A percentile compares a stretch with the other conserved stretches of the same genome.
Evolutionary conservation across 192 early-diverging fungal species (phyloP).

Genomic region (Spizellomyces punctatus): DNA sequence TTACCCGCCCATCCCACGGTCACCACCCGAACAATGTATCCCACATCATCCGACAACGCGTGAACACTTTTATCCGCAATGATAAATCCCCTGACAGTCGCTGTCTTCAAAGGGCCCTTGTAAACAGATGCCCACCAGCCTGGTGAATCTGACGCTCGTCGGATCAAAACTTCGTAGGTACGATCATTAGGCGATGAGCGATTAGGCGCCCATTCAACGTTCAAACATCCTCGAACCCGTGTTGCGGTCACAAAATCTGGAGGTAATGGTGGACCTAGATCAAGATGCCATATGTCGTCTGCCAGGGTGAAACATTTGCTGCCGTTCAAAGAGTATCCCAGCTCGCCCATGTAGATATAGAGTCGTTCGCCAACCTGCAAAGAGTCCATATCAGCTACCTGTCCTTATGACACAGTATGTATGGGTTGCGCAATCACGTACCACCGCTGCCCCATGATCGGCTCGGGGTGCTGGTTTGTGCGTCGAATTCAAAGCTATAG

Average conservation of each 20-base stretch:
- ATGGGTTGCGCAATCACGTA: too few species aligned
- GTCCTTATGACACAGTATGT: too few species aligned
- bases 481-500: neutral
- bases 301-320: neutral
- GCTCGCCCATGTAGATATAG: neutral
- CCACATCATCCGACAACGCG: neutral
- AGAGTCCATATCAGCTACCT: too few species aligned
- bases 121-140: neutral
- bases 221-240: neutral
- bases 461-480: slow-evolving; percentile 6
- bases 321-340: neutral
- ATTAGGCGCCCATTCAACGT: neutral
- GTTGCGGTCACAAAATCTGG: slow-evolving; percentile 2
- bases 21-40: neutral
- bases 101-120: neutral
- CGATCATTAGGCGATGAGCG: neutral
- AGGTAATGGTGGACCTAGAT: slow-evolving; percentile 18
- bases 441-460: neutral
- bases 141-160: neutral
- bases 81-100: neutral
- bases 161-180: neutral
- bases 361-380: neutral
- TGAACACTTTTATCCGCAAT: neutral
- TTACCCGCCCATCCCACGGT: neutral
- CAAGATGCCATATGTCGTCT: slow-evolving; percentile 20